Evolutionary conservation across 176 grass and related monocot species (phyloP).

Genomic region (Typha latifolia): DNA sequence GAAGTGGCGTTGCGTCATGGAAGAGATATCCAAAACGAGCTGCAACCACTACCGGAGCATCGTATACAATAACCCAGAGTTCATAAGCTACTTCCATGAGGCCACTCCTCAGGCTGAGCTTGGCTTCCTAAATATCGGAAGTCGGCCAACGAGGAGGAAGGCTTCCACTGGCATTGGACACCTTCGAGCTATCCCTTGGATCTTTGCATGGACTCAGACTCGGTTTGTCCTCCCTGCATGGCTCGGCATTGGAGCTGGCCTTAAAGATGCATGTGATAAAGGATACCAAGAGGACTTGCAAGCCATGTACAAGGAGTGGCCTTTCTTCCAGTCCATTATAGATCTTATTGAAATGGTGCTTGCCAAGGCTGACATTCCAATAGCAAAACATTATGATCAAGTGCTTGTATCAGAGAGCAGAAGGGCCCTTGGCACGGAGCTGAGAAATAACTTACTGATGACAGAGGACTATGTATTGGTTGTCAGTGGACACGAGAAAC

Average conservation of each 20-base stretch:
- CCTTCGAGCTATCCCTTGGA: constrained; percentile 83
- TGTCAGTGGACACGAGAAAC: constrained; percentile 64
- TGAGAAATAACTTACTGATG: constrained; percentile 39
- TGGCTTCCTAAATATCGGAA: constrained; percentile 76
- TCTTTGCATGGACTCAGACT: constrained; percentile 95
- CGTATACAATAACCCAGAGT: constrained; percentile 73
- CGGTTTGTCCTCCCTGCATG: constrained; percentile 80
- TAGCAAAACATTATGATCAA: constrained; percentile 68
- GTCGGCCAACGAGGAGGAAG: constrained; percentile 52
- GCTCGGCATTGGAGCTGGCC: constrained; percentile 63
- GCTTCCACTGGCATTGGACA: constrained; percentile 42
- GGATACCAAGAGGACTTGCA: constrained; percentile 48
- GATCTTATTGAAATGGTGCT: constrained; percentile 95
- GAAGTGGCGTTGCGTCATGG: constrained; percentile 59
- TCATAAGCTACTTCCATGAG: constrained; percentile 89
- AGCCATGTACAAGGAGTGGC: constrained; percentile 87
- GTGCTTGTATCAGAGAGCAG: constrained; percentile 36
- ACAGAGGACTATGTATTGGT: constrained; percentile 57
- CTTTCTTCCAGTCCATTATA: constrained; percentile 82
- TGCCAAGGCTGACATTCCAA: constrained; percentile 67
- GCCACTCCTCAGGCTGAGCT: constrained; percentile 84
- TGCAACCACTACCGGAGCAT: constrained; percentile 66
- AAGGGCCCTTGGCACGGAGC: constrained; percentile 23
- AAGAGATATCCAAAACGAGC: constrained; percentile 73
- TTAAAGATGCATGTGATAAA: constrained; percentile 47